A percentile compares a stretch with the other conserved stretches of the same genome.
Conservation (phyloP, 1,284 basidiomycete species). For the Tremellales sp. region DNA sequence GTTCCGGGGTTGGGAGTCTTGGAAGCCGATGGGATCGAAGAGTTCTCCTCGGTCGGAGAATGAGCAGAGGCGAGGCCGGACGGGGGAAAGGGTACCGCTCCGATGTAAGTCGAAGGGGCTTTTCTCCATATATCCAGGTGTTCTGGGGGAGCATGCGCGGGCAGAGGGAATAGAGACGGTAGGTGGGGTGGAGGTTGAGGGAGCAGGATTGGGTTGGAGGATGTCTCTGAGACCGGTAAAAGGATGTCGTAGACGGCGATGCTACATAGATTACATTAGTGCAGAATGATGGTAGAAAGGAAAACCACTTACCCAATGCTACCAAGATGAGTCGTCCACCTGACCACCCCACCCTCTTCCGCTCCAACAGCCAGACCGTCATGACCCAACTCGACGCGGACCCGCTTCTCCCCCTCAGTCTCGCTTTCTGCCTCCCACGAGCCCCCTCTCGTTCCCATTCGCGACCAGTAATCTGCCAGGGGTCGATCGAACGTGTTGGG, state of each 20-base stretch:
- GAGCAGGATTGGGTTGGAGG: conserved; percentile 45
- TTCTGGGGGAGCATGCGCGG: conserved; percentile 12
- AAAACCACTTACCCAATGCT: conserved; percentile 34
- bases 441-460: conserved; percentile 23
- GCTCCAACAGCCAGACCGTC: conserved; percentile 45
- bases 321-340: conserved; percentile 38
- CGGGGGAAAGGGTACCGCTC: conserved; percentile 27
- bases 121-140: conserved; percentile 28
- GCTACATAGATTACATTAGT: conserved; percentile 14
- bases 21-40: neutral
- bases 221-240: conserved; percentile 30
- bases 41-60: neutral
- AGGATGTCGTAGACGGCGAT: conserved; percentile 49
- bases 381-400: conserved; percentile 43
- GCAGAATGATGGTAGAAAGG: neutral
- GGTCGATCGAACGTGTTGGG: conserved; percentile 46
- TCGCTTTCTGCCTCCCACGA: conserved; percentile 25
- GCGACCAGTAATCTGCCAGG: conserved; percentile 43
- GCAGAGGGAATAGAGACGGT: conserved; percentile 32
- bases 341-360: conserved; percentile 34
- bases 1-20: neutral
- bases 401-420: conserved; percentile 19
- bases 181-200: conserved; percentile 46
- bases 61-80: neutral
- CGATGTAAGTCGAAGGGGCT: conserved; percentile 42